phyloP scores from a whole-genome alignment of 164 flowering plant genomes.

The Sextonia rubra region DNA sequence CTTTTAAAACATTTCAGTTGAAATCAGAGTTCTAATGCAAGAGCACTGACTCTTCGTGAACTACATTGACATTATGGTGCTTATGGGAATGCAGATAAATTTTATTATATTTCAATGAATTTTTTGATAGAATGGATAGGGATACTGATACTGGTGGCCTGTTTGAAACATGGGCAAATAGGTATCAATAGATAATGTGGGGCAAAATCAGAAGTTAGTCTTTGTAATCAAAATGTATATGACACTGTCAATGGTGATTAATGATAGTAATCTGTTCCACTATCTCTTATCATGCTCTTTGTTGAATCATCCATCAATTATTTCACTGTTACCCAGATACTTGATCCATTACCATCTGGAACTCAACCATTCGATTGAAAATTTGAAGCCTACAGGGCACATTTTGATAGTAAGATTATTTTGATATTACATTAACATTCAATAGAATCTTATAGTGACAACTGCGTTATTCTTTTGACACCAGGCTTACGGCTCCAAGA shows the following conservation, averaged over 20 bases:
- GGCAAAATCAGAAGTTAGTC: neutral
- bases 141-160: neutral
- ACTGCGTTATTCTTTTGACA: neutral
- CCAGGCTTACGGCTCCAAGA: slow-evolving; percentile 57
- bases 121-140: no score
- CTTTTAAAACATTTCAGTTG: no score
- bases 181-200: neutral
- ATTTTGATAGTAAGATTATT: neutral
- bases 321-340: neutral
- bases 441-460: neutral
- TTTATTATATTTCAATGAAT: neutral
- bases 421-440: neutral
- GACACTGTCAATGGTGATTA: no score
- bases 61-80: neutral
- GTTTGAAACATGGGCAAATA: neutral
- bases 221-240: no score
- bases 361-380: neutral
- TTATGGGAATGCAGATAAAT: neutral
- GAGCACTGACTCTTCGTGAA: no score
- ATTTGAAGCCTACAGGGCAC: neutral
- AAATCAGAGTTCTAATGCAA: no score
- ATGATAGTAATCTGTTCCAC: neutral
- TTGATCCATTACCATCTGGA: neutral
- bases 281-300: neutral
- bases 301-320: neutral